phyloP scores from a whole-genome alignment of 108 stramenopile species.

The Skeletonema marinoi region DNA sequence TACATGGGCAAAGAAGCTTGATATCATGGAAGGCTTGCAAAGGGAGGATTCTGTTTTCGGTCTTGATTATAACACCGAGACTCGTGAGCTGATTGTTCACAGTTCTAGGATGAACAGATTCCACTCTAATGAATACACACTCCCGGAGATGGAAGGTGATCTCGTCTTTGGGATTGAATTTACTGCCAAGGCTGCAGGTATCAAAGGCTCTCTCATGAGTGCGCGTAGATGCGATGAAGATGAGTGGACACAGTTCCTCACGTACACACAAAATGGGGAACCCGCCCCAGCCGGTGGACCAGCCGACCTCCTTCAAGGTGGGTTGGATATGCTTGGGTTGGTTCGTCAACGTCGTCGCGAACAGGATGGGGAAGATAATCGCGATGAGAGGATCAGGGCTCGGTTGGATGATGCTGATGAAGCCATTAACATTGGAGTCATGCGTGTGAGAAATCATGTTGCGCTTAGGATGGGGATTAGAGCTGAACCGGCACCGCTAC shows the following conservation, averaged over 20 bases:
- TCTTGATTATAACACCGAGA: conserved; percentile 21
- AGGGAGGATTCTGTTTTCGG: conserved; percentile 28
- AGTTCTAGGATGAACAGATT: not conserved
- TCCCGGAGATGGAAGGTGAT: conserved; percentile 15
- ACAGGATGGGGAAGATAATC: not conserved
- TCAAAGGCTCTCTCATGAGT: conserved; percentile 20
- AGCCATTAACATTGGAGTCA: not conserved
- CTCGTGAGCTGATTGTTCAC: conserved; percentile 5
- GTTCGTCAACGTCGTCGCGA: not conserved
- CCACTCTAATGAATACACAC: not conserved
- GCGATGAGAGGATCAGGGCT: not conserved
- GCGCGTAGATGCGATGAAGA: conserved; percentile 23
- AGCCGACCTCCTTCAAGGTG: not conserved
- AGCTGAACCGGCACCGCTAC: too few relatives aligned
- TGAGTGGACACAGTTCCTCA: conserved; percentile 10
- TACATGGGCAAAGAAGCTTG: conserved; percentile 13
- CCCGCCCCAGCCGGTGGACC: not conserved
- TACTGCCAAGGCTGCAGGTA: not conserved
- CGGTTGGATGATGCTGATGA: not conserved
- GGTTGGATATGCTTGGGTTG: not conserved
- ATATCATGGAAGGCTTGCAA: conserved; percentile 5
- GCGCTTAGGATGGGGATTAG: not conserved
- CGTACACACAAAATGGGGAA: conserved; percentile 2
- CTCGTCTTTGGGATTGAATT: conserved; percentile 29
- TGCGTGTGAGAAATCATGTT: not conserved